Evolutionary conservation across 805 yeast species (phyloP), one percentile per base, ranked within the genome.

Genomic region (Suhomyces kilbournensis): DNA sequence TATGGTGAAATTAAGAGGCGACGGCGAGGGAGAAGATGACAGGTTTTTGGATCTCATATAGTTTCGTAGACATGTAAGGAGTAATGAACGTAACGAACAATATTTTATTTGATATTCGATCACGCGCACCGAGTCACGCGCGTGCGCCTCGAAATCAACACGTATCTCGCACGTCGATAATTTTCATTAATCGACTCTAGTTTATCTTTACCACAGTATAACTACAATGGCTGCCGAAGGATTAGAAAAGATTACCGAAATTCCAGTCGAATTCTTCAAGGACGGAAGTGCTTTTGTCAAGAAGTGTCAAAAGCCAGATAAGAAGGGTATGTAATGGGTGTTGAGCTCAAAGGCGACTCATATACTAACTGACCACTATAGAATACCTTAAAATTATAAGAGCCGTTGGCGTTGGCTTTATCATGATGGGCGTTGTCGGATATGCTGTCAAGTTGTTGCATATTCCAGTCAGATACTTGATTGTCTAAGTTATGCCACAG

Each of bases 401-500:
- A 74, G 97, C 97, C 49, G 98, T 93, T 49, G 98, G 98, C 64
- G 80, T 92, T 58, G 99, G 99, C 61, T 93, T 93, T 75, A 78
- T 93, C 63, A 93, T 93, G 83, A 94, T 93, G 92, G 99, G 99
- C 67, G 87, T 90, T 64, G 96, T 94, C 66, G 99, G 99, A 53
- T 93, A 91, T 76, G 88, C 86, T 66, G 94, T 94, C 75, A 93
- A 93, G 77, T 83, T 93, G 65, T 79, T 92, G 64, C 97, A 92
- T 76, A 92, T 92, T 66, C 97, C 97, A 68, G 90, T 92, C 77
- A 88, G 97, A 80, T 92, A 90, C 76, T 84, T 90, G 77, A 90
- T 92, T 75, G 97, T 91, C 62, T 91, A 79, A 79, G 40, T 63
- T 42, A 28, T 9, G 32, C 32, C 32, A 28, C 32, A 42, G 30